Percentiles rank a stretch among this genome's conserved stretches.
These are phyloP conservation scores for Trichophyton schoenleinii DNA, from an alignment of 2,329 filamentous ascomycete genomes.

Conservation along the genomic window DNA sequence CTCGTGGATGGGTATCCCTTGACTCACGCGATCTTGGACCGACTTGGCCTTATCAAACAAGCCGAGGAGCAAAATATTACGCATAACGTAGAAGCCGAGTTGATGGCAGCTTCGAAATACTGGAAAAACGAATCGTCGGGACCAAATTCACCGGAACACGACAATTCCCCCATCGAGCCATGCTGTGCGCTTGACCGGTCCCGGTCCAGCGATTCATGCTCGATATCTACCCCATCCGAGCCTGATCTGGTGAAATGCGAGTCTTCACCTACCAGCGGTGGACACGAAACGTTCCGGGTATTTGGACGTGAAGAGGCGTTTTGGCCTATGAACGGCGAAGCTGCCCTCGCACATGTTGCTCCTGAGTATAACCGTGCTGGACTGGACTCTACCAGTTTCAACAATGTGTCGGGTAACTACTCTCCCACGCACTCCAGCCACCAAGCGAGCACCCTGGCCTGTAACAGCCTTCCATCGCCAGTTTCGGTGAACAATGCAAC, in stretches of 20 bases:
- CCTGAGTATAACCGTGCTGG: slow-evolving; percentile 5
- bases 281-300: slow-evolving; percentile 7
- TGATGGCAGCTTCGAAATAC: slow-evolving; percentile 25
- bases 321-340: slow-evolving; percentile 6
- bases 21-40: slow-evolving; percentile 33
- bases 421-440: not conserved
- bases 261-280: not conserved
- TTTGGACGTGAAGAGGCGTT: slow-evolving; percentile 5
- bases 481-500: not conserved
- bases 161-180: slow-evolving; percentile 27
- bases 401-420: not conserved
- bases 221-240: slow-evolving; percentile 6
- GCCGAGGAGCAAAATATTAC: slow-evolving; percentile 25
- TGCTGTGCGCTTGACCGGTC: slow-evolving; percentile 7
- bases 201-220: slow-evolving; percentile 6
- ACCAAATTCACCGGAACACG: slow-evolving; percentile 26
- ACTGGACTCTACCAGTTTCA: not conserved
- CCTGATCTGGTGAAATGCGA: not conserved
- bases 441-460: not conserved
- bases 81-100: slow-evolving; percentile 25
- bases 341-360: not conserved
- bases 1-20: slow-evolving; percentile 29
- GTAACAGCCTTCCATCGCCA: not conserved
- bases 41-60: slow-evolving; percentile 32
- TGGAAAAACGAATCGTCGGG: slow-evolving; percentile 24